A percentile compares a stretch with the other conserved stretches of the same genome.
phyloP scores from a whole-genome alignment of 805 yeast genomes.

The Metschnikowia sp. region DNA sequence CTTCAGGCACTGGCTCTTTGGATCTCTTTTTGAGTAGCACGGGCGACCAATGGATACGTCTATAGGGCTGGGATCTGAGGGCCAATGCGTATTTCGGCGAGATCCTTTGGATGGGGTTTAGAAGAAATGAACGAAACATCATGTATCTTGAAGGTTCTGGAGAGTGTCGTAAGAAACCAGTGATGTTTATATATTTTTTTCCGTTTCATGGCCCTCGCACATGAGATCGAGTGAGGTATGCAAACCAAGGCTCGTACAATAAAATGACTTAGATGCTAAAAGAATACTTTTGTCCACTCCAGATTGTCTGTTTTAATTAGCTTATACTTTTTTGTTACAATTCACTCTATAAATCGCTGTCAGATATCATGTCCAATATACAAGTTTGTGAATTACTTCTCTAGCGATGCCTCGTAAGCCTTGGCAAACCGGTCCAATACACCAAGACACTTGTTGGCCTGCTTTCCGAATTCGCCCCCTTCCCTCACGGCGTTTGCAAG shows the following conservation, averaged over 20 bases:
- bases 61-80: background rate
- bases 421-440: slow-evolving; percentile 11
- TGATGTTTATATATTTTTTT: no score
- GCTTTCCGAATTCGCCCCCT: slow-evolving; percentile 70
- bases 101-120: background rate
- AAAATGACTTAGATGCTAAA: background rate
- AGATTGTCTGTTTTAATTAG: background rate
- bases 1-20: slow-evolving; percentile 12
- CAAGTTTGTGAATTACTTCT: background rate
- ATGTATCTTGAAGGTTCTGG: no score
- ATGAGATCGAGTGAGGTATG: background rate
- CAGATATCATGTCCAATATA: background rate
- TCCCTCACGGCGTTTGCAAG: slow-evolving; percentile 53
- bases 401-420: slow-evolving; percentile 4
- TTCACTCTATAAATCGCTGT: background rate
- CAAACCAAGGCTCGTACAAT: background rate
- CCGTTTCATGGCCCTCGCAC: no score
- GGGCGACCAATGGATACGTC: slow-evolving; percentile 5
- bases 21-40: slow-evolving; percentile 13
- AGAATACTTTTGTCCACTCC: background rate
- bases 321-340: background rate
- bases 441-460: slow-evolving; percentile 29
- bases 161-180: no score
- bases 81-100: no score
- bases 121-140: background rate